A percentile compares a stretch with the other conserved stretches of the same genome.
phyloP scores from a whole-genome alignment of 129 eudicot genomes.

The Artemisia tridentata region DNA sequence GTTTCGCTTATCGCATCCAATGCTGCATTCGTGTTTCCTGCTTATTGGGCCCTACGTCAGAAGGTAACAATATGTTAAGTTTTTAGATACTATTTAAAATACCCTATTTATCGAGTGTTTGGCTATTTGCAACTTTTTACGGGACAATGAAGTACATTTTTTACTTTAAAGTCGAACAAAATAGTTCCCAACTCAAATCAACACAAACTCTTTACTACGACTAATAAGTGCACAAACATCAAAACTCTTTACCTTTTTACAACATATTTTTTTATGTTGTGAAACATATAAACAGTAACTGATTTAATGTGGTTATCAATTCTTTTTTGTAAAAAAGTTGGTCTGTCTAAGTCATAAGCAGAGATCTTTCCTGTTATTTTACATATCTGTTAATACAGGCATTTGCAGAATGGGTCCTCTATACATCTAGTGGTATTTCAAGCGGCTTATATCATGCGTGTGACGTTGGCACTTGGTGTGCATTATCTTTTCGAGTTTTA shows the following conservation, averaged over 20 bases:
- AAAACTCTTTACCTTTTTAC: neutral
- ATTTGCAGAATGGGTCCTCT: constrained; percentile 87
- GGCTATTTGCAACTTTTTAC: neutral
- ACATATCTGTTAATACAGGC: constrained; percentile 41
- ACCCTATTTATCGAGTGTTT: neutral
- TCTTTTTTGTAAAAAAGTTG: neutral
- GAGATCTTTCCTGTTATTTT: neutral
- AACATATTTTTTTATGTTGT: neutral
- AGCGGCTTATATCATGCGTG: constrained; percentile 90
- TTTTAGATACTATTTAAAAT: neutral
- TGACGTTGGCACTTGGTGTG: constrained; percentile 88
- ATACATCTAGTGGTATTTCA: constrained; percentile 73
- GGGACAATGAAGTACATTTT: neutral
- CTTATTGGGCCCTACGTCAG: constrained; percentile 82
- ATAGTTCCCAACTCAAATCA: neutral
- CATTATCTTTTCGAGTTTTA: constrained; percentile 49
- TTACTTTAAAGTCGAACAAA: constrained; percentile 7
- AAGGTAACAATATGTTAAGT: constrained; percentile 44
- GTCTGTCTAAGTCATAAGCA: constrained; percentile 17
- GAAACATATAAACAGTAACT: neutral
- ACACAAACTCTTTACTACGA: neutral
- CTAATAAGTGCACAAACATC: neutral
- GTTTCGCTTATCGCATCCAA: constrained; percentile 84
- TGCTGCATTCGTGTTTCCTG: constrained; percentile 84
- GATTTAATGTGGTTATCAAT: neutral